A percentile compares a stretch with the other conserved stretches of the same genome.
These are phyloP conservation scores for Alternaria sp. DNA, from an alignment of 2,329 filamentous ascomycete genomes.

Conservation along the genomic window DNA sequence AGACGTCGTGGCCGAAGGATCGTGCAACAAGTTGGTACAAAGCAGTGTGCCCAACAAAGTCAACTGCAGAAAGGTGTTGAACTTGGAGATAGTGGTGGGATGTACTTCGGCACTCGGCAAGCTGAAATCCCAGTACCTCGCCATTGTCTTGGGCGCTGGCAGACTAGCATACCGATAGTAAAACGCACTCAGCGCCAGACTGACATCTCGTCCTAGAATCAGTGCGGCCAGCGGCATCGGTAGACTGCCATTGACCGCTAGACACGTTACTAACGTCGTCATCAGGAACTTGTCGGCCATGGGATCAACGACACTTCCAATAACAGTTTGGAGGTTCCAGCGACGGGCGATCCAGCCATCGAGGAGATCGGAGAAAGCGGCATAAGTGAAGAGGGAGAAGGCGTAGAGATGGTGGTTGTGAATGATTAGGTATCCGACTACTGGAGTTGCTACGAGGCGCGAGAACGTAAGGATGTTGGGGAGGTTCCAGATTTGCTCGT, in stretches of 20 bases:
- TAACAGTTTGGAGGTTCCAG: slow-evolving; percentile 90
- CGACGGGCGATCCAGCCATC: slow-evolving; percentile 92
- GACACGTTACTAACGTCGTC: slow-evolving; percentile 86
- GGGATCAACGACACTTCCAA: slow-evolving; percentile 86
- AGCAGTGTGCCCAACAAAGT: slow-evolving; percentile 85
- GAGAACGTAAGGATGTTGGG: slow-evolving; percentile 92
- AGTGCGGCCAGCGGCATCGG: slow-evolving; percentile 88
- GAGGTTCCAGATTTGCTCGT: slow-evolving; percentile 95
- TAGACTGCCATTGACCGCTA: slow-evolving; percentile 82
- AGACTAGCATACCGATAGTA: slow-evolving; percentile 97
- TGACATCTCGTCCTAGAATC: slow-evolving; percentile 87
- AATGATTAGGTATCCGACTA: slow-evolving; percentile 87
- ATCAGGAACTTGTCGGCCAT: slow-evolving; percentile 98
- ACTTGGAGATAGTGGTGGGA: slow-evolving; percentile 82
- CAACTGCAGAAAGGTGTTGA: slow-evolving; percentile 93
- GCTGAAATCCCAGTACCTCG: slow-evolving; percentile 96
- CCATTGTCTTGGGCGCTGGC: slow-evolving; percentile 90
- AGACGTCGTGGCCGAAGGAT: slow-evolving; percentile 63
- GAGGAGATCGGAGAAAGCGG: slow-evolving; percentile 87
- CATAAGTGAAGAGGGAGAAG: slow-evolving; percentile 87
- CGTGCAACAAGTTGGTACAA: slow-evolving; percentile 75
- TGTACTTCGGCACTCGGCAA: slow-evolving; percentile 85
- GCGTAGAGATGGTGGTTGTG: slow-evolving; percentile 82
- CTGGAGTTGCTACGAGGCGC: slow-evolving; percentile 80
- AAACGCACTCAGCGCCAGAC: slow-evolving; percentile 82